phyloP scores from a whole-genome alignment of 768 basidiomycete genomes.

The Kwoniella dendrophila region DNA sequence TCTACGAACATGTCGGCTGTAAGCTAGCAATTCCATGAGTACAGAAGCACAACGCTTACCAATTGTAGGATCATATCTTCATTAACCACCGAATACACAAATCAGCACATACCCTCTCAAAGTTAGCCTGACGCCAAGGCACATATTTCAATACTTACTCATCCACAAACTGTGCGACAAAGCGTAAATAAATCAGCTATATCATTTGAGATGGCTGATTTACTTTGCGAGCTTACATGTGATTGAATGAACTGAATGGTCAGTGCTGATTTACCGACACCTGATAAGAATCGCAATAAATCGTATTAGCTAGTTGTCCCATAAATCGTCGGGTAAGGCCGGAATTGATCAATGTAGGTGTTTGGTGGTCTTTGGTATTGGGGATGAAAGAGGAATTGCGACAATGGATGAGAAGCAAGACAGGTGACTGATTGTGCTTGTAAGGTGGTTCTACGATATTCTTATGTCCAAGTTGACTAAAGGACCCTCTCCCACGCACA shows the following conservation, averaged over 20 bases:
- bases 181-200: constrained; percentile 22
- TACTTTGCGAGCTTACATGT: constrained; percentile 38
- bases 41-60: constrained; percentile 58
- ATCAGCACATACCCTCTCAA: constrained; percentile 8
- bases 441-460: too few species aligned
- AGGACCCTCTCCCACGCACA: constrained; percentile 13
- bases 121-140: constrained; percentile 10
- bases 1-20: constrained; percentile 26
- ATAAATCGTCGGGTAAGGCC: not conserved
- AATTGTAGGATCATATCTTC: constrained; percentile 77
- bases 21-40: not conserved
- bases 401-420: too few species aligned
- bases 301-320: not conserved
- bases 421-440: too few species aligned
- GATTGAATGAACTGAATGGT: constrained; percentile 96
- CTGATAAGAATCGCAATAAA: constrained; percentile 44
- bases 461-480: too few species aligned
- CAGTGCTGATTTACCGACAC: constrained; percentile 84
- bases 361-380: too few species aligned
- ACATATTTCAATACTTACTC: constrained; percentile 33
- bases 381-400: too few species aligned
- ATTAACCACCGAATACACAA: not conserved
- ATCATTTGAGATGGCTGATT: not conserved
- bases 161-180: constrained; percentile 48
- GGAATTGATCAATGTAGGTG: too few species aligned